These are phyloP conservation scores for Neofusicoccum laricinum DNA, from an alignment of 2,329 filamentous ascomycete species.

Conservation along the genomic window DNA sequence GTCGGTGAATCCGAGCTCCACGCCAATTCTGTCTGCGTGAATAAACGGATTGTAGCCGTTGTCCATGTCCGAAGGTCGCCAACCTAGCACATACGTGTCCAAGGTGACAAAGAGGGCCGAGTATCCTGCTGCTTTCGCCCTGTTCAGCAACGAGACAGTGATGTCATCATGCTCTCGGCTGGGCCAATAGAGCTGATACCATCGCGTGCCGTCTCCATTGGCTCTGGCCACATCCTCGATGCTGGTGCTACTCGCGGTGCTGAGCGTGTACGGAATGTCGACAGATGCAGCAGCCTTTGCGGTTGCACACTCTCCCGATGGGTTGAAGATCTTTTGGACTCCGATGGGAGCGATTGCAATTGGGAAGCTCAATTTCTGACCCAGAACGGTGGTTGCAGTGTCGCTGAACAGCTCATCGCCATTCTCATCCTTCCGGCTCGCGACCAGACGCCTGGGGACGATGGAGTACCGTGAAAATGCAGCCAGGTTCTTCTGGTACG, in stretches of 20 bases:
- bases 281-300: conserved; percentile 61
- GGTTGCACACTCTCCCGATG: conserved; percentile 62
- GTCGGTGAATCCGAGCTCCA: conserved; percentile 35
- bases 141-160: conserved; percentile 60
- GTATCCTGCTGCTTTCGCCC: conserved; percentile 62
- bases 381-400: conserved; percentile 26
- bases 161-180: conserved; percentile 61
- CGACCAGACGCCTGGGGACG: conserved; percentile 20
- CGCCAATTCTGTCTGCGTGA: conserved; percentile 33
- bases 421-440: not conserved
- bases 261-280: conserved; percentile 64
- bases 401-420: conserved; percentile 1
- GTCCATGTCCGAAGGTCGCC: conserved; percentile 68
- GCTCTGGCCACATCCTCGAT: conserved; percentile 66
- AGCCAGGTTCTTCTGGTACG: conserved; percentile 28
- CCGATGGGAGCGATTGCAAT: conserved; percentile 62
- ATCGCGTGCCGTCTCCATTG: conserved; percentile 57
- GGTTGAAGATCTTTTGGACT: conserved; percentile 66
- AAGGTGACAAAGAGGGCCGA: conserved; percentile 68
- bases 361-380: conserved; percentile 21
- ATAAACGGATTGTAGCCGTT: conserved; percentile 58
- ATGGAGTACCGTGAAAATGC: conserved; percentile 27
- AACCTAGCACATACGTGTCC: conserved; percentile 67
- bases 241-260: conserved; percentile 60
- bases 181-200: conserved; percentile 78